Conservation (phyloP, 1,284 basidiomycete species). For the Fistulinella cinereoalba region DNA sequence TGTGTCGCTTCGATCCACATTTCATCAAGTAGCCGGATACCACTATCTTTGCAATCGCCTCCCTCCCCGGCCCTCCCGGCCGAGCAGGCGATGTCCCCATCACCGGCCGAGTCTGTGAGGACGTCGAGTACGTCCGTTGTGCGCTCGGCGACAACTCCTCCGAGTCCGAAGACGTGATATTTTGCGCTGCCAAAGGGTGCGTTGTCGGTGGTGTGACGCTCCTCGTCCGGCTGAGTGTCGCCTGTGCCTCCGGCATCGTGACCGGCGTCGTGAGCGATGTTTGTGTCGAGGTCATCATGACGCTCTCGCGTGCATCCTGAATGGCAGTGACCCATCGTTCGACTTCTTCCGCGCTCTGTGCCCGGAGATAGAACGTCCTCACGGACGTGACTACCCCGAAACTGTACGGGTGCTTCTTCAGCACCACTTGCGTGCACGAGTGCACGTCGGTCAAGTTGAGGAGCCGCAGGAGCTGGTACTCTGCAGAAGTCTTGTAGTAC, state of each 20-base stretch:
- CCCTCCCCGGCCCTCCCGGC: conserved; percentile 23
- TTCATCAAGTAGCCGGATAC: conserved; percentile 95
- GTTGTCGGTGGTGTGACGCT: conserved; percentile 47
- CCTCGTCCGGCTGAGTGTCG: conserved; percentile 27
- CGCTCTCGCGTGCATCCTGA: conserved; percentile 69
- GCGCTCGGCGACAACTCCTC: conserved; percentile 58
- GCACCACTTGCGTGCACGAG: conserved; percentile 81
- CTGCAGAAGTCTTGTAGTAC: conserved; percentile 94
- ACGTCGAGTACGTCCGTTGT: conserved; percentile 36
- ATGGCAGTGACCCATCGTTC: conserved; percentile 84
- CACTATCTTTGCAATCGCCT: conserved; percentile 71
- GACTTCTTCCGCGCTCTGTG: conserved; percentile 68
- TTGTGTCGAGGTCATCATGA: conserved; percentile 60
- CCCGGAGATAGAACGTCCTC: conserved; percentile 93
- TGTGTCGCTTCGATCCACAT: conserved; percentile 87
- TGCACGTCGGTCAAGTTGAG: conserved; percentile 90
- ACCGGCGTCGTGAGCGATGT: conserved; percentile 46
- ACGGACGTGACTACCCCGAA: conserved; percentile 92
- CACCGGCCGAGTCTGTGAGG: conserved; percentile 42
- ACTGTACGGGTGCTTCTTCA: conserved; percentile 88
- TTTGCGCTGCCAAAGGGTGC: conserved; percentile 33
- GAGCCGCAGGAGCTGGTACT: conserved; percentile 89
- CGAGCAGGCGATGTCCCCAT: conserved; percentile 42
- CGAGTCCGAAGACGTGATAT: conserved; percentile 71
- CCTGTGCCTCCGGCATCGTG: conserved; percentile 47